phyloP scores from a whole-genome alignment of 306 rosid genomes.

The Ormosia semicastrata region DNA sequence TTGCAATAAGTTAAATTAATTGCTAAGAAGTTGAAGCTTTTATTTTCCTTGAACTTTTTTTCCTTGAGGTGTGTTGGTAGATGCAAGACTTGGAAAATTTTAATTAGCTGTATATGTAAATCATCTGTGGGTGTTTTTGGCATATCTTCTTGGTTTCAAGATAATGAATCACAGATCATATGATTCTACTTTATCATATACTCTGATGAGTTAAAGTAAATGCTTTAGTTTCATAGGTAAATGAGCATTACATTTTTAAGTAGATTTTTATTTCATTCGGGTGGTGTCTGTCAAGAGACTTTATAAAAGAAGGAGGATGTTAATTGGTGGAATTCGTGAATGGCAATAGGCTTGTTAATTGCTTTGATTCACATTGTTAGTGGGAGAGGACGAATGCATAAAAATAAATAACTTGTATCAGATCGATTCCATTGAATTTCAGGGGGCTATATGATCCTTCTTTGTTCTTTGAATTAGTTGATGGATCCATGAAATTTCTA shows the following conservation, averaged over 20 bases:
- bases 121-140: neutral
- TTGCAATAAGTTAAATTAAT: neutral
- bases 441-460: neutral
- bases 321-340: neutral
- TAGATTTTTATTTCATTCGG: neutral
- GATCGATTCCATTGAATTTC: neutral
- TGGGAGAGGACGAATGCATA: neutral
- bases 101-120: neutral
- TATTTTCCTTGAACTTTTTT: neutral
- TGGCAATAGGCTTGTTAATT: neutral
- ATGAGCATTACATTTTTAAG: neutral
- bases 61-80: conserved; percentile 4
- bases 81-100: neutral
- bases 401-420: neutral
- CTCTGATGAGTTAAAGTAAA: neutral
- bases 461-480: neutral
- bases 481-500: conserved; percentile 1
- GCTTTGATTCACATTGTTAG: neutral
- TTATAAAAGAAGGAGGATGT: neutral
- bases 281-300: neutral
- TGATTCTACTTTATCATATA: neutral
- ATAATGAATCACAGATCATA: neutral
- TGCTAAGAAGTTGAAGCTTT: neutral
- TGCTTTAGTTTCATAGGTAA: neutral
- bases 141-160: neutral